Percentiles rank a stretch among this genome's conserved stretches.
Evolutionary conservation across 2,329 filamentous ascomycete species (phyloP).

Genomic region (Graphilbum fragrans): DNA sequence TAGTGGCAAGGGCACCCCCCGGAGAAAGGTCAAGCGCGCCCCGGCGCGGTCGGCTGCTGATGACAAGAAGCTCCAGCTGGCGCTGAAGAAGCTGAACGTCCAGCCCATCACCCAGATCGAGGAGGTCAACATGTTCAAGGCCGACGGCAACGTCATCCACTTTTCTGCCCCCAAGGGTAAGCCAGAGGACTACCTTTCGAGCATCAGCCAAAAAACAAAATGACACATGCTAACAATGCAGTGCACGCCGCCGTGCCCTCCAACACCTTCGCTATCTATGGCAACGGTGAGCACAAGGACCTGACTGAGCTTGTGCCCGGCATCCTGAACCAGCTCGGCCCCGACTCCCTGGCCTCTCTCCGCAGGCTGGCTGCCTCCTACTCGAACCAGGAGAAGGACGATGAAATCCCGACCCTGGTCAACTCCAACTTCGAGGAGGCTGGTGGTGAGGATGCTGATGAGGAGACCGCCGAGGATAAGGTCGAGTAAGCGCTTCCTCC

Average conservation of each 20-base stretch:
- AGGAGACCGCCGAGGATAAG: no score
- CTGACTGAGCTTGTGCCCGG: slow-evolving; percentile 98
- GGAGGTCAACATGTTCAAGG: slow-evolving; percentile 99
- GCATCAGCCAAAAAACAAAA: not conserved
- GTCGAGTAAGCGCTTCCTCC: slow-evolving; percentile 71
- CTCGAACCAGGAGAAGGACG: slow-evolving; percentile 92
- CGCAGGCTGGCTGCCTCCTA: slow-evolving; percentile 99
- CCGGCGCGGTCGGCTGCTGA: slow-evolving; percentile 86
- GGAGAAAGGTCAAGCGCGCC: slow-evolving; percentile 97
- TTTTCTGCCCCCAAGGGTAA: slow-evolving; percentile 95
- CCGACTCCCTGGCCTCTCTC: slow-evolving; percentile 92
- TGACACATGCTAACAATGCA: slow-evolving; percentile 23
- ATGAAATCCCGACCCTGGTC: slow-evolving; percentile 95
- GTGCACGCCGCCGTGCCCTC: slow-evolving; percentile 93
- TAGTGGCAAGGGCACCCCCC: slow-evolving; percentile 93
- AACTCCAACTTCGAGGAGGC: slow-evolving; percentile 99
- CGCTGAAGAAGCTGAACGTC: slow-evolving; percentile 98
- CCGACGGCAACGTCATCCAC: slow-evolving; percentile 99
- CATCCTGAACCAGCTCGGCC: slow-evolving; percentile 98
- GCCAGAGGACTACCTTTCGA: slow-evolving; percentile 17
- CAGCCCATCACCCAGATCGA: slow-evolving; percentile 99
- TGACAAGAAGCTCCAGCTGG: slow-evolving; percentile 98
- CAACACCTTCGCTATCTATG: slow-evolving; percentile 99
- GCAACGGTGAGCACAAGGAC: slow-evolving; percentile 98
- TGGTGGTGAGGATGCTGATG: no score